Conservation (phyloP, 495 filamentous ascomycete genomes). For the Pseudoneurospora amorphoporcata region DNA sequence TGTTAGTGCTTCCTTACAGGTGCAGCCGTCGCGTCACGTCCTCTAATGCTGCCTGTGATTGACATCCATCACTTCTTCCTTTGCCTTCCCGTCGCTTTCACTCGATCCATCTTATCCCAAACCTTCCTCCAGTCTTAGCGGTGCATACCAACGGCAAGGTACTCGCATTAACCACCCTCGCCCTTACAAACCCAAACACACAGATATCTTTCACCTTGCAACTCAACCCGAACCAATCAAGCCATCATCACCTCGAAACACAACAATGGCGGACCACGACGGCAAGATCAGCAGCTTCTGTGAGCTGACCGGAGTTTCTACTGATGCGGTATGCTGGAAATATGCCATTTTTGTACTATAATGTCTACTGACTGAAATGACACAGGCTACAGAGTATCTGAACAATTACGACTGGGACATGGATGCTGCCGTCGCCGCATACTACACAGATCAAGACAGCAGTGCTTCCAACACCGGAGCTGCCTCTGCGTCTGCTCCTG, state of each 20-base stretch:
- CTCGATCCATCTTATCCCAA: not conserved
- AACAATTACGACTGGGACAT: conserved; percentile 59
- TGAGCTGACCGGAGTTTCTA: conserved; percentile 53
- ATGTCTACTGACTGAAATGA: not conserved
- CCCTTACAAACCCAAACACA: not conserved
- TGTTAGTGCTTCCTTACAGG: not conserved
- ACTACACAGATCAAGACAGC: conserved; percentile 48
- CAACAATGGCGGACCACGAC: conserved; percentile 49
- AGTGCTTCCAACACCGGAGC: conserved; percentile 29
- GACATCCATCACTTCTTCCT: not conserved
- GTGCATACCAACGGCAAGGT: not conserved
- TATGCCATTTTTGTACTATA: not conserved
- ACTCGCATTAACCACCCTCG: not conserved
- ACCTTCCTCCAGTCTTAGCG: not conserved
- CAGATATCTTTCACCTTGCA: not conserved
- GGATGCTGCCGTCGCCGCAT: conserved; percentile 54
- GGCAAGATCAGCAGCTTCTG: conserved; percentile 64
- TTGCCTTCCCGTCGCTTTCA: not conserved
- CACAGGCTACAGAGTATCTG: conserved; percentile 65
- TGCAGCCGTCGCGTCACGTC: not conserved
- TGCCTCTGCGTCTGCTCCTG: not conserved
- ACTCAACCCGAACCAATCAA: not conserved
- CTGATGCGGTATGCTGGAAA: conserved; percentile 48
- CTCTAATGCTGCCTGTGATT: not conserved
- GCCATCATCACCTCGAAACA: not conserved